Base-by-base conservation (phyloP, 352 stramenopile species). In the Albugo laibachii region DNA sequence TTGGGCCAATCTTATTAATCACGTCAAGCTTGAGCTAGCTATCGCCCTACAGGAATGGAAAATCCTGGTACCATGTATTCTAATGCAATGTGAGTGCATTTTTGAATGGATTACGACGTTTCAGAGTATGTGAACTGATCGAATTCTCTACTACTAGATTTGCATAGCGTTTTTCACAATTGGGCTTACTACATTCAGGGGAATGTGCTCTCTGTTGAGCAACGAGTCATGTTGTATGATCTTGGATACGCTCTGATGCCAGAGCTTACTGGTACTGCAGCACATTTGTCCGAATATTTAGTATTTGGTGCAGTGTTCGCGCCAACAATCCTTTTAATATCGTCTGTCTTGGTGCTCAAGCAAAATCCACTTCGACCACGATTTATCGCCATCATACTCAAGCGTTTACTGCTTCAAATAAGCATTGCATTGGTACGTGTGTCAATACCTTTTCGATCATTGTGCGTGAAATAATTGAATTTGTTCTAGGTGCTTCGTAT, bases 121-220 rank as follows among this genome's bases (percentile, higher is more conserved):
- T 43, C 16, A 24, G 38, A 19, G 38, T 8, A 10, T 43, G 8
- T 43, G 14, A 24, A 24, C 38, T 43, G 3, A 19, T 10, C 20
- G 38, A 19, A 43, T 10, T 10, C 16, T 8, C 38, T 10, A 24
- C 8, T 19, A 41, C 14, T 54, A 83, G 68, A 91, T 58, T 53
- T 75, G 47, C 75, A 87, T 55, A 69, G 55, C 37, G 57, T 91
- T 48, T 87, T 88, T 61, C 78, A 91, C 61, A 91, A 91, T 62
- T 35, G 82, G 39, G 78, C 78, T 36, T 91, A 91, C 63, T 91
- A 72, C 61, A 70, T 91, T 46, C 78, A 91, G 51, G 69, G 46
- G 20, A 45, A 78, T 48, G 66, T 81, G 48, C 58, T 89, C 10
- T 65, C 71, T 18, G 43, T 56, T 1, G 62, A 70, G 51, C 78